Evolutionary conservation across 164 flowering plant genomes (phyloP).

Genomic region (Nymphaea thermarum): DNA sequence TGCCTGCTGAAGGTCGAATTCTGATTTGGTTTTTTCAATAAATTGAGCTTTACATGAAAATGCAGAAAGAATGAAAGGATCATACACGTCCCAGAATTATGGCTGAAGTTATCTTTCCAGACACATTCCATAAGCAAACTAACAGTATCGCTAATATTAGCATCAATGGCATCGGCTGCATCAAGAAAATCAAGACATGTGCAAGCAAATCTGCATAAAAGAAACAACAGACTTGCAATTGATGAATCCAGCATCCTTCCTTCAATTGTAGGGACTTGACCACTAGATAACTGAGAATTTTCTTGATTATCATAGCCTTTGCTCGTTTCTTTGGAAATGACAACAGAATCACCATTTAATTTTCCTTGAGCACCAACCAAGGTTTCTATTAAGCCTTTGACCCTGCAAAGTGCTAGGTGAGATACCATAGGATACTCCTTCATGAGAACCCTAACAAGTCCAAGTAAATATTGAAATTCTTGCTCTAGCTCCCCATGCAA

Average conservation of each 20-base stretch:
- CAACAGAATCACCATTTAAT: background rate
- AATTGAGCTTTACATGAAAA: conserved; percentile 10
- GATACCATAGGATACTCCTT: conserved; percentile 25
- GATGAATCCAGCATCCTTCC: conserved; percentile 8
- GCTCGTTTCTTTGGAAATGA: background rate
- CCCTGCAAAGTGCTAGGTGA: conserved; percentile 29
- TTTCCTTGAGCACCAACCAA: conserved; percentile 7
- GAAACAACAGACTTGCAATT: conserved; percentile 20
- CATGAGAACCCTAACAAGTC: conserved; percentile 25
- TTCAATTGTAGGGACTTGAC: conserved; percentile 5
- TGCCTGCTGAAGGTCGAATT: background rate
- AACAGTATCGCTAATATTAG: conserved; percentile 7
- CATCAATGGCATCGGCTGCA: conserved; percentile 18
- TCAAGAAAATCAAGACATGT: conserved; percentile 32
- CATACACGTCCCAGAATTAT: conserved; percentile 4
- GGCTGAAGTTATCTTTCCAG: background rate
- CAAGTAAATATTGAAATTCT: conserved; percentile 29
- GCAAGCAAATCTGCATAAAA: conserved; percentile 26
- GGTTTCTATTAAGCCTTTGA: conserved; percentile 18
- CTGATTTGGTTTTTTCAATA: background rate
- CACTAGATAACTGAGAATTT: conserved; percentile 6
- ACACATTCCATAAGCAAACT: background rate
- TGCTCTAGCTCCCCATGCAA: conserved; percentile 11
- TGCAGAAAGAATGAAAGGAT: conserved; percentile 27
- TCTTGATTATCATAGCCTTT: background rate